These are phyloP conservation scores for Blastocystis sp. DNA, from an alignment of 352 stramenopile species.

Conservation along the genomic window DNA sequence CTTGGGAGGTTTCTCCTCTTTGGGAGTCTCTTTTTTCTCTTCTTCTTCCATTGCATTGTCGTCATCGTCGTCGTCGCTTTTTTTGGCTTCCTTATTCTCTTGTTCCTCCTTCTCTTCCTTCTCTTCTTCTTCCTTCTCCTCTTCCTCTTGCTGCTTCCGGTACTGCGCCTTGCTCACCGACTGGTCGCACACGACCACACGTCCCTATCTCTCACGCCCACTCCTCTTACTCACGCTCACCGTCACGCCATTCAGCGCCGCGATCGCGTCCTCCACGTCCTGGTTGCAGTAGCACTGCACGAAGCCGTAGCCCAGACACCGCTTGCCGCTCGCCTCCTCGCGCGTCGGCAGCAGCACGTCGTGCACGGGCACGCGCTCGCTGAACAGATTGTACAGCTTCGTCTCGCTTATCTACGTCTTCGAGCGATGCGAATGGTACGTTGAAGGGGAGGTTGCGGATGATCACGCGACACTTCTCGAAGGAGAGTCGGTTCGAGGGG, in stretches of 20 bases:
- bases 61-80: neutral
- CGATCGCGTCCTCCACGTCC: neutral
- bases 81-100: neutral
- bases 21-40: neutral
- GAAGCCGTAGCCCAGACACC: neutral
- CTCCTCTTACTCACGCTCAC: constrained; percentile 57
- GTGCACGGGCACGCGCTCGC: neutral
- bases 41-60: neutral
- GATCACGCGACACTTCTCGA: constrained; percentile 52
- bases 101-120: neutral
- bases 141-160: constrained; percentile 57
- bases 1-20: neutral
- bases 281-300: constrained; percentile 18
- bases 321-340: neutral
- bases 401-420: neutral
- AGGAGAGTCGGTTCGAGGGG: neutral
- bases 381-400: constrained; percentile 17
- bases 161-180: constrained; percentile 57
- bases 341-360: neutral
- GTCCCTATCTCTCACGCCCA: constrained; percentile 47
- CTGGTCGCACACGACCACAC: constrained; percentile 59
- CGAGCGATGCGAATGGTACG: neutral
- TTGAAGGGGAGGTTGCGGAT: constrained; percentile 42
- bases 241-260: constrained; percentile 21
- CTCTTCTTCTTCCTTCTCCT: constrained; percentile 58